Conservation (phyloP, 306 rosid species). For the Malus asiatica region DNA sequence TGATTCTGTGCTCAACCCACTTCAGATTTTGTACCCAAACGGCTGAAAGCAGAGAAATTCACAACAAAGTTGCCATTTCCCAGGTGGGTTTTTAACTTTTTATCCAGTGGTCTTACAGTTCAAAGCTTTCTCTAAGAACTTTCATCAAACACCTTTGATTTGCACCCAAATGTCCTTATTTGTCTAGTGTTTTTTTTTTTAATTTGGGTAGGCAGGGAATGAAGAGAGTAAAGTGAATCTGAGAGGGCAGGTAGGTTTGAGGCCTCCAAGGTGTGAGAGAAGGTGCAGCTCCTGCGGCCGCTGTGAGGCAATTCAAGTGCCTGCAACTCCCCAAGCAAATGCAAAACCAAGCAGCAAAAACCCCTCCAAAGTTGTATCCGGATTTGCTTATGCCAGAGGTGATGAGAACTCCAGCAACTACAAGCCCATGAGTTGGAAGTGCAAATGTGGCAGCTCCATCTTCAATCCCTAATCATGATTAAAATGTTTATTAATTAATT, state of each 20-base stretch:
- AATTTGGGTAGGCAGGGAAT: constrained; percentile 27
- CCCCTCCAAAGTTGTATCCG: constrained; percentile 28
- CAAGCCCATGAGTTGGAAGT: constrained; percentile 97
- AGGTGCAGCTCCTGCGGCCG: constrained; percentile 67
- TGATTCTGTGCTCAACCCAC: constrained; percentile 49
- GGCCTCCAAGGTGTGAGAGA: constrained; percentile 86
- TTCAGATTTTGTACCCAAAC: constrained; percentile 23
- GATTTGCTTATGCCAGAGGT: constrained; percentile 37
- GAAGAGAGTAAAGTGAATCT: constrained; percentile 37
- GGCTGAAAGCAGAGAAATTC: constrained; percentile 51
- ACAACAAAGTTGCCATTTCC: constrained; percentile 17
- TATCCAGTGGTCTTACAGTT: neutral
- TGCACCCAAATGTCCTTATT: neutral
- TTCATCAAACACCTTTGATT: neutral
- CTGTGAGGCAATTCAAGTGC: constrained; percentile 61
- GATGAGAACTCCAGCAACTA: constrained; percentile 57
- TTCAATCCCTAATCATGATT: constrained; percentile 48
- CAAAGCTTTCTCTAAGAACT: neutral
- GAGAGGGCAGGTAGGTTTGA: constrained; percentile 70
- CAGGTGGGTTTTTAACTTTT: constrained; percentile 30
- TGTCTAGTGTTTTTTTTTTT: neutral
- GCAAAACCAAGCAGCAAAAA: constrained; percentile 32
- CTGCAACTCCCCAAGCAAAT: constrained; percentile 46
- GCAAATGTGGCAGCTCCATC: constrained; percentile 83
- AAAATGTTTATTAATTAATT: neutral